Conservation (phyloP, 352 stramenopile species). For the Globisporangium radiosum region DNA sequence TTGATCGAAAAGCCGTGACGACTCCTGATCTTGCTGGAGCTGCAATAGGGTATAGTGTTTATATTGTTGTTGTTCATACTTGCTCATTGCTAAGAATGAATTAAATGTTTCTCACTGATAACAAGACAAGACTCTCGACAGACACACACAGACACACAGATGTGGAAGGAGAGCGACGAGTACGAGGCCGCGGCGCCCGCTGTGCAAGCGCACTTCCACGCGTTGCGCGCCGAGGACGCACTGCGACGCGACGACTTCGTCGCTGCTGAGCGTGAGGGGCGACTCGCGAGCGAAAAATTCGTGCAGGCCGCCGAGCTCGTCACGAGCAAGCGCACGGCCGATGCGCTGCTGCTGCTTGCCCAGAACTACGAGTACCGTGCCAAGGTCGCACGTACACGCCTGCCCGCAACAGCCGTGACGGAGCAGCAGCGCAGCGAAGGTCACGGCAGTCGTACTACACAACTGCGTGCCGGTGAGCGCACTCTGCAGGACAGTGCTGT, state of each 20-base stretch:
- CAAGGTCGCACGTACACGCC: conserved; percentile 44
- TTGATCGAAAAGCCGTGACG: too few relatives aligned
- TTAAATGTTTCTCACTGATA: too few relatives aligned
- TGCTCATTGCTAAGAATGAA: too few relatives aligned
- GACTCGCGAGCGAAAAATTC: conserved; percentile 66
- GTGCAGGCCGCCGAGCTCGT: conserved; percentile 48
- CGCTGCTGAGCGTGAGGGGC: conserved; percentile 56
- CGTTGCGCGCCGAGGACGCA: conserved; percentile 56
- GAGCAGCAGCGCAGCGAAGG: neutral
- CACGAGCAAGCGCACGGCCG: conserved; percentile 56
- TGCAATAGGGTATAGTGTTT: too few relatives aligned
- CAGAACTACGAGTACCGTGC: conserved; percentile 78
- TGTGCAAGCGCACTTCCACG: conserved; percentile 80
- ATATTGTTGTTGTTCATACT: too few relatives aligned
- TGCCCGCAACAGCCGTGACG: conserved; percentile 7
- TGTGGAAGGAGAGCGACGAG: conserved; percentile 67
- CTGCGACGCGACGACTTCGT: conserved; percentile 44
- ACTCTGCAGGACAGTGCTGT: too few relatives aligned
- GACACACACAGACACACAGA: neutral
- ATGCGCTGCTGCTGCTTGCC: conserved; percentile 60
- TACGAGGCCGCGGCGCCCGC: conserved; percentile 64
- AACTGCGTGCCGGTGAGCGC: neutral
- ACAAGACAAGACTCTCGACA: too few relatives aligned
- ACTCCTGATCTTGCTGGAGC: too few relatives aligned
- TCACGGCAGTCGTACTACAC: neutral